phyloP scores from a whole-genome alignment of 1,284 basidiomycete genomes.

The Rhodotorula sp. region DNA sequence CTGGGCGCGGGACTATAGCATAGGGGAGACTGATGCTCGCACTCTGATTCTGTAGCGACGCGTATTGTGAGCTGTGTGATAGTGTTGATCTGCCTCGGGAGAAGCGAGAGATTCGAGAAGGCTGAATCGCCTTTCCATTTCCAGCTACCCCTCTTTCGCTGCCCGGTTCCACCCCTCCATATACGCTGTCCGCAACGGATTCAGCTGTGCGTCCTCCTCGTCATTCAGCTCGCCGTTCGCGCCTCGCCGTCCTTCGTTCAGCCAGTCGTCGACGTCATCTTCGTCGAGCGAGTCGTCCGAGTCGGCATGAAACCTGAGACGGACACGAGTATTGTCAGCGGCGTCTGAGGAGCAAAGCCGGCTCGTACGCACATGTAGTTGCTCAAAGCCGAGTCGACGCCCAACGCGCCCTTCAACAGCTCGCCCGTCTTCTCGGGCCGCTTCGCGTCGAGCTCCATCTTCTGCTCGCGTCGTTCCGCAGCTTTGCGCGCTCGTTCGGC shows the following conservation, averaged over 20 bases:
- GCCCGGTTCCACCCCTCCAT: slow-evolving; percentile 22
- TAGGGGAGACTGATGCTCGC: too few relatives aligned
- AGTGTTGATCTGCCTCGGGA: too few relatives aligned
- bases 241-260: slow-evolving; percentile 2
- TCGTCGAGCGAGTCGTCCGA: slow-evolving; percentile 12
- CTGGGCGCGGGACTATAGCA: too few relatives aligned
- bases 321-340: background rate
- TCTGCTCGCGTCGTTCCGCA: background rate
- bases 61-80: too few relatives aligned
- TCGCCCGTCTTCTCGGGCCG: slow-evolving; percentile 7
- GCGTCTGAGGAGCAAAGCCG: background rate
- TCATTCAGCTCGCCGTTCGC: slow-evolving; percentile 26
- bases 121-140: too few relatives aligned
- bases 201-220: slow-evolving; percentile 32
- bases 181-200: slow-evolving; percentile 34
- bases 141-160: slow-evolving; percentile 7
- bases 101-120: too few relatives aligned
- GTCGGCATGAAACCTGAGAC: slow-evolving; percentile 19
- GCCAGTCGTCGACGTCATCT: background rate
- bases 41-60: too few relatives aligned
- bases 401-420: slow-evolving; percentile 20
- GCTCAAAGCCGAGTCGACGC: slow-evolving; percentile 12
- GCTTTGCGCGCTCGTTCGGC: slow-evolving; percentile 16
- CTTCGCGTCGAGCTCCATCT: slow-evolving; percentile 15
- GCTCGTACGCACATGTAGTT: slow-evolving; percentile 21